phyloP scores from a whole-genome alignment of 495 filamentous ascomycete genomes.

The Aspergillus coremiiformis region DNA sequence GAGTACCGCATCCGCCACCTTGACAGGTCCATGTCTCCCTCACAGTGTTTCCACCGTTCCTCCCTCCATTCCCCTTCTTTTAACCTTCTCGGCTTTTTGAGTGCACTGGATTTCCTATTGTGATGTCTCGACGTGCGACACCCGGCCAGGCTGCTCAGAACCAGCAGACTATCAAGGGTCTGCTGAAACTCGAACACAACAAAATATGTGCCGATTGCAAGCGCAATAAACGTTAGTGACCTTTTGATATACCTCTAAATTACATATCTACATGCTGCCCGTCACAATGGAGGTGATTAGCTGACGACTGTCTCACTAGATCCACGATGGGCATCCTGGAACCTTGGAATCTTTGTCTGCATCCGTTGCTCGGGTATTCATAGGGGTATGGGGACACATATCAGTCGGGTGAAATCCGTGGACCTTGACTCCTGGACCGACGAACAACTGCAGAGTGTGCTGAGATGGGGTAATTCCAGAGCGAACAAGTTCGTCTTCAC shows the following conservation, averaged over 20 bases:
- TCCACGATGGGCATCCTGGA: conserved; percentile 98
- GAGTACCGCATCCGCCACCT: conserved; percentile 18
- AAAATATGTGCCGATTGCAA: conserved; percentile 98
- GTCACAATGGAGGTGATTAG: neutral
- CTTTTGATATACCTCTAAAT: conserved; percentile 7
- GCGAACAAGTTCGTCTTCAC: conserved; percentile 70
- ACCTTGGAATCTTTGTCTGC: conserved; percentile 90
- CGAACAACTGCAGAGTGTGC: conserved; percentile 85
- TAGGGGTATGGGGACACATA: conserved; percentile 97
- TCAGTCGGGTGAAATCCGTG: conserved; percentile 94
- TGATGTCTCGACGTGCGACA: conserved; percentile 79
- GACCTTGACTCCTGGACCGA: conserved; percentile 98
- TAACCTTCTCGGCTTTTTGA: conserved; percentile 1
- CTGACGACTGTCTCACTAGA: conserved; percentile 44
- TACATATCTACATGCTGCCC: conserved; percentile 5
- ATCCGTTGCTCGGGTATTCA: conserved; percentile 98
- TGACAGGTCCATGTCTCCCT: conserved; percentile 8
- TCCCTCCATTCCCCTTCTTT: conserved; percentile 3
- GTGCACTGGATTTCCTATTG: conserved; percentile 16
- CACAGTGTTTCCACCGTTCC: conserved; percentile 11
- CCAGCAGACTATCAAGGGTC: conserved; percentile 78
- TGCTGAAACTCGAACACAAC: conserved; percentile 88
- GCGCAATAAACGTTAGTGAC: conserved; percentile 81
- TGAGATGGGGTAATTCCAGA: conserved; percentile 89
- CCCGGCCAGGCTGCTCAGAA: conserved; percentile 85